A percentile compares a stretch with the other conserved stretches of the same genome.
phyloP scores from a whole-genome alignment of 148 eudicot genomes.

The Hydrangea macrophylla region DNA sequence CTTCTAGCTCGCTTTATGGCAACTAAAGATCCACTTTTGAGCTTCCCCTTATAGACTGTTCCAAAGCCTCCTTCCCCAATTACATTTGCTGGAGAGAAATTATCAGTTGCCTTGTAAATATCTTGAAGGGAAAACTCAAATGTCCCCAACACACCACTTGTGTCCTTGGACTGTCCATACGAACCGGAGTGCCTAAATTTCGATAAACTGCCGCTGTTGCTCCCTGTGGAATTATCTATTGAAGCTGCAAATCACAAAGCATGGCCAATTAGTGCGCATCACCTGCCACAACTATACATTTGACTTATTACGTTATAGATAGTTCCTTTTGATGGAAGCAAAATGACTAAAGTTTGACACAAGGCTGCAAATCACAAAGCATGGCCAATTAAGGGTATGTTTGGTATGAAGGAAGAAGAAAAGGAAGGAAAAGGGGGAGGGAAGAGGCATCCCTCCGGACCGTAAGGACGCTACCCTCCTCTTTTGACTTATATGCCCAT shows the following conservation, averaged over 20 bases:
- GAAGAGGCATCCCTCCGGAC: too few species aligned
- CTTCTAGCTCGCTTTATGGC: constrained; percentile 70
- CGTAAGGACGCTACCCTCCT: too few species aligned
- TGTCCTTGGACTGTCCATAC: constrained; percentile 20
- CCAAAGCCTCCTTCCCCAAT: constrained; percentile 78
- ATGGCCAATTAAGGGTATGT: too few species aligned
- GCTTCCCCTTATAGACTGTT: constrained; percentile 58
- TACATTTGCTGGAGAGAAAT: constrained; percentile 44
- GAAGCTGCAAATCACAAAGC: constrained; percentile 16
- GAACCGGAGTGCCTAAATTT: constrained; percentile 24
- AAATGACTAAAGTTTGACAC: neutral
- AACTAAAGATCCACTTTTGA: constrained; percentile 55
- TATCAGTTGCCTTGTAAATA: constrained; percentile 50
- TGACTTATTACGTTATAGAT: neutral
- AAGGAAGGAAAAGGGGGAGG: too few species aligned
- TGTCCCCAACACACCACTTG: constrained; percentile 28
- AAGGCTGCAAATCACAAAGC: neutral
- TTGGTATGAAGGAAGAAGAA: too few species aligned
- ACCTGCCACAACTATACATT: constrained; percentile 23
- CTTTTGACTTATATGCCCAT: too few species aligned
- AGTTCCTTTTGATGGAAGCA: neutral
- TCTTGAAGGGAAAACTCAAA: constrained; percentile 46
- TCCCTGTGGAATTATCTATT: constrained; percentile 32
- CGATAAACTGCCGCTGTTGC: constrained; percentile 31
- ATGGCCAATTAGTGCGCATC: neutral